phyloP scores from a whole-genome alignment of 768 basidiomycete species.

The Leucocoprinus sp. region DNA sequence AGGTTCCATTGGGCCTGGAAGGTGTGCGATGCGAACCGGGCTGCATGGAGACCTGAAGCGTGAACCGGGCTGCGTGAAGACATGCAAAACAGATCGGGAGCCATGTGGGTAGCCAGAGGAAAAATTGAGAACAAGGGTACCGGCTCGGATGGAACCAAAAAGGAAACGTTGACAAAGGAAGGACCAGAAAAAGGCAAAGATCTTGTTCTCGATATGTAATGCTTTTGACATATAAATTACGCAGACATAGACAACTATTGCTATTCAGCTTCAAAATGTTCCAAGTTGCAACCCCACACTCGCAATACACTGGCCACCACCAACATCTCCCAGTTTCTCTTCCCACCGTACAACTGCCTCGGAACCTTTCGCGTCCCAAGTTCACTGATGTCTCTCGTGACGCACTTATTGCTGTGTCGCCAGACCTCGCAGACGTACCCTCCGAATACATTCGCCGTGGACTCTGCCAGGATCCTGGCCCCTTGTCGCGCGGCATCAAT shows the following conservation, averaged over 20 bases:
- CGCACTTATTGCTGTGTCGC: conserved; percentile 56
- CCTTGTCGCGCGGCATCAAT: conserved; percentile 48
- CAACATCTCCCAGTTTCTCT: conserved; percentile 15
- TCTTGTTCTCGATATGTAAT: conserved; percentile 20
- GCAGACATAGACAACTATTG: conserved; percentile 15
- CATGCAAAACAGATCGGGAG: too few relatives aligned
- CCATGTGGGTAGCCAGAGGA: not conserved
- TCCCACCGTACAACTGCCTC: conserved; percentile 56
- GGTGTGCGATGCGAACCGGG: not conserved
- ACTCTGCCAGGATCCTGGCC: conserved; percentile 37
- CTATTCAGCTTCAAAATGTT: conserved; percentile 25
- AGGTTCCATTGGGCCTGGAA: not conserved
- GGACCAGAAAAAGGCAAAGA: conserved; percentile 23
- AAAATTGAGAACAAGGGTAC: conserved; percentile 1
- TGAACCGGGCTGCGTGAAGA: not conserved
- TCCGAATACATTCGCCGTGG: conserved; percentile 61
- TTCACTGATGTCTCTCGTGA: conserved; percentile 50
- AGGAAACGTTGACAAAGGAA: conserved; percentile 30
- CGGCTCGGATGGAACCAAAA: conserved; percentile 14
- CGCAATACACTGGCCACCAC: conserved; percentile 20
- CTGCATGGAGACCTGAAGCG: not conserved
- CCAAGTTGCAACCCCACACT: conserved; percentile 38
- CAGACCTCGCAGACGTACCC: conserved; percentile 56
- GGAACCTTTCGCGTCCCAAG: conserved; percentile 55
- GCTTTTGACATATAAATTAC: conserved; percentile 17